Conservation (phyloP, 148 eudicot genomes). For the Arbutus unedo region DNA sequence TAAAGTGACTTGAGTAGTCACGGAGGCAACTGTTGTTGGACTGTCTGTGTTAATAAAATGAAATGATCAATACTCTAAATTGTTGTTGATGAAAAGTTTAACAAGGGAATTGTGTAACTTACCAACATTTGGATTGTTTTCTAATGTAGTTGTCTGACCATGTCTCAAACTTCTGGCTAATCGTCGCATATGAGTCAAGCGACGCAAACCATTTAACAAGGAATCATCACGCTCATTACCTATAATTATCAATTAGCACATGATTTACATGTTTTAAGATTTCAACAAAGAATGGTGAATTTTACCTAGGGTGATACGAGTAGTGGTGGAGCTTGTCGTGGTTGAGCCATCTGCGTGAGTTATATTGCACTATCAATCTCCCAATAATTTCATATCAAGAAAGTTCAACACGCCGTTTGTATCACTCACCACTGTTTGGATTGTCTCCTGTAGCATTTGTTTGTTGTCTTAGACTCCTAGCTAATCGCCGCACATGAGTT, state of each 20-base stretch:
- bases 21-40: neutral
- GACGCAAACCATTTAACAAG: neutral
- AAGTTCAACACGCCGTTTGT: neutral
- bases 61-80: neutral
- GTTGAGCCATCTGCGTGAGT: neutral
- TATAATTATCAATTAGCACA: neutral
- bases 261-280: neutral
- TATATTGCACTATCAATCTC: neutral
- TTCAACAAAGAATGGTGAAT: neutral
- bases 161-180: slow-evolving; percentile 8
- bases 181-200: neutral
- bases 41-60: neutral
- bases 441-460: neutral
- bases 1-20: neutral
- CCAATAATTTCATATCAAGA: neutral
- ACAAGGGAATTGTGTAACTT: neutral
- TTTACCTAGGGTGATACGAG: neutral
- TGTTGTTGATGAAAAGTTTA: neutral
- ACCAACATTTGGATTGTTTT: neutral
- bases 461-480: neutral
- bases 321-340: neutral
- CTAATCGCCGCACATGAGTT: neutral
- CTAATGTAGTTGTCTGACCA: neutral
- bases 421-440: neutral
- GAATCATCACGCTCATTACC: neutral